Conservation (phyloP, 83 land plant genomes). For the Picea abies region DNA sequence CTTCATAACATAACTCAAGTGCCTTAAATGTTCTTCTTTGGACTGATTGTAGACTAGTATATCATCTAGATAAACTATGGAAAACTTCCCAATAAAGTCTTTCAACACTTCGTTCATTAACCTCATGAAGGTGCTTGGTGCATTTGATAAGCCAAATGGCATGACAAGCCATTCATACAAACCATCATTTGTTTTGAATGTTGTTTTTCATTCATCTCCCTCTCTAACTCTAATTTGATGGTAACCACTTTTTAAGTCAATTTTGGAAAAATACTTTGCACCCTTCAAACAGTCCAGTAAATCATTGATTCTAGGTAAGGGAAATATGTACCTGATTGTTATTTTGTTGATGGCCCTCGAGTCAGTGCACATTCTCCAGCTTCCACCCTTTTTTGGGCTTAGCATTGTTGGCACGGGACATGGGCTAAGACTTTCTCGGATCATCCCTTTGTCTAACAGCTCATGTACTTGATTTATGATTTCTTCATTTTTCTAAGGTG, state of each 20-base stretch:
- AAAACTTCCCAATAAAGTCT: background rate
- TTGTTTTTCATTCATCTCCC: background rate
- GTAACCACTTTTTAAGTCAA: background rate
- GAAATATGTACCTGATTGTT: background rate
- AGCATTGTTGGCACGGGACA: background rate
- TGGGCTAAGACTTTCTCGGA: background rate
- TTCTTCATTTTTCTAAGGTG: background rate
- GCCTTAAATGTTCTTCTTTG: background rate
- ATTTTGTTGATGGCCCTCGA: background rate
- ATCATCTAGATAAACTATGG: background rate
- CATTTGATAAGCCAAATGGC: background rate
- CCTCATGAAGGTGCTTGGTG: constrained; percentile 6
- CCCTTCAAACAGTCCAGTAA: background rate
- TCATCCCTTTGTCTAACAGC: background rate
- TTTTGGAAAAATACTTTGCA: background rate
- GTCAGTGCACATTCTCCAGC: background rate
- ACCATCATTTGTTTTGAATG: background rate
- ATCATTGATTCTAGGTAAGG: background rate
- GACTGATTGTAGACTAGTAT: background rate
- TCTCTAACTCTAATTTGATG: background rate
- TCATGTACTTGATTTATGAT: background rate
- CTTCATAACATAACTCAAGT: background rate
- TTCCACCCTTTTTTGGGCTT: background rate
- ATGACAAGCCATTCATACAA: background rate
- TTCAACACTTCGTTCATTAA: background rate